phyloP scores from a whole-genome alignment of 2,329 filamentous ascomycete genomes.

The Microcera coccophila region DNA sequence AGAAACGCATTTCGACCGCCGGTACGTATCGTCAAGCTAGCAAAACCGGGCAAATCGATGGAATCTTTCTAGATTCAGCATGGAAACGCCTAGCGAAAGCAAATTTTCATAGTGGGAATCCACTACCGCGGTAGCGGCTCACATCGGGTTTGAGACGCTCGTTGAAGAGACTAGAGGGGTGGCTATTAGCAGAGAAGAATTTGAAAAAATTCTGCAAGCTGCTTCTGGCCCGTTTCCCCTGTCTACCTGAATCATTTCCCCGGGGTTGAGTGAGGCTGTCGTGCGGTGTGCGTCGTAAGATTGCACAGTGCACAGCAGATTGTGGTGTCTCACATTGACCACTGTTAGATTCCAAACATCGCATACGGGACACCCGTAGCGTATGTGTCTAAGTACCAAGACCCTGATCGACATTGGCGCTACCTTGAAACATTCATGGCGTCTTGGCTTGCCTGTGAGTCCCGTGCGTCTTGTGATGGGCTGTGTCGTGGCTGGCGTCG shows the following conservation, averaged over 20 bases:
- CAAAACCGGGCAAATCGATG: neutral
- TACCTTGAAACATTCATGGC: conserved; percentile 4
- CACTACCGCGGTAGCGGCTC: conserved; percentile 8
- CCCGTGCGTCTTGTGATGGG: conserved; percentile 10
- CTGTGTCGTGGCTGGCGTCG: conserved; percentile 9
- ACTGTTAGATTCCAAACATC: neutral
- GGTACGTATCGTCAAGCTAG: conserved; percentile 12
- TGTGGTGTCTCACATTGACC: too few species aligned
- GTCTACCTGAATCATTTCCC: neutral
- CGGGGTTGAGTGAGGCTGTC: neutral
- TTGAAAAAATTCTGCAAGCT: neutral
- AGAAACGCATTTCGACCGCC: too few species aligned
- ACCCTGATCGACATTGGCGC: conserved; percentile 24
- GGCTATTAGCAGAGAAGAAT: neutral
- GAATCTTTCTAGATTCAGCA: neutral
- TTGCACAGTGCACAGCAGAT: too few species aligned
- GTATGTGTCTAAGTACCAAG: conserved; percentile 5
- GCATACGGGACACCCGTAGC: neutral
- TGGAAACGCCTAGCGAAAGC: conserved; percentile 15
- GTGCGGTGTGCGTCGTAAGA: neutral
- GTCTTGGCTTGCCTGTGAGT: conserved; percentile 8
- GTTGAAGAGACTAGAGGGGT: conserved; percentile 4
- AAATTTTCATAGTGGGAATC: conserved; percentile 17
- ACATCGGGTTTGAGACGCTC: conserved; percentile 3
- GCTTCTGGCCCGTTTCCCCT: neutral